Percentiles rank a stretch among this genome's conserved stretches.
Evolutionary conservation across 2,329 filamentous ascomycete species (phyloP).

Genomic region (Pseudopyrenochaeta lycopersici): DNA sequence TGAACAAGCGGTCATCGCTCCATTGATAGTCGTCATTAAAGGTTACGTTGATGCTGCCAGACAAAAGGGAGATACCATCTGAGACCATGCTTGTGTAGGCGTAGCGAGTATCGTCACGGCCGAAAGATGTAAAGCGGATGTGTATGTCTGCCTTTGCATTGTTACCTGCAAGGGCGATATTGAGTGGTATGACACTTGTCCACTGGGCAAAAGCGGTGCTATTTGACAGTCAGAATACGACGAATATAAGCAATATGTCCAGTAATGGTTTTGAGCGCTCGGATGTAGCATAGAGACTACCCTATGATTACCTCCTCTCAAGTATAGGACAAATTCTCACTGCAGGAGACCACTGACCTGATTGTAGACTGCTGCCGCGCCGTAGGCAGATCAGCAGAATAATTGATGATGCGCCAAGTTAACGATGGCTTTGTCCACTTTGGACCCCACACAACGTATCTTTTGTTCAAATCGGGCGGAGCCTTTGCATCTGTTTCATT

Average conservation of each 20-base stretch:
- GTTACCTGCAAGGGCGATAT: slow-evolving; percentile 22
- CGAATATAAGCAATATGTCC: background rate
- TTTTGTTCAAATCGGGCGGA: slow-evolving; percentile 14
- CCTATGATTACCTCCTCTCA: background rate
- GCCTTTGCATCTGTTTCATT: slow-evolving; percentile 28
- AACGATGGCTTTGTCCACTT: slow-evolving; percentile 37
- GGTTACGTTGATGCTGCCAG: slow-evolving; percentile 39
- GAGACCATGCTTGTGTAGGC: slow-evolving; percentile 37
- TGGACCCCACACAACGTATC: slow-evolving; percentile 40
- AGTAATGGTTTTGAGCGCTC: background rate
- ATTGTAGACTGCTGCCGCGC: slow-evolving; percentile 29
- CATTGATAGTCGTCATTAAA: slow-evolving; percentile 42
- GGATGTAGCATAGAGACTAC: background rate
- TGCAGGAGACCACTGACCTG: slow-evolving; percentile 23
- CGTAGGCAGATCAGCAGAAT: slow-evolving; percentile 29
- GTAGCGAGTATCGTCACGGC: slow-evolving; percentile 29
- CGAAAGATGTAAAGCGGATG: slow-evolving; percentile 32
- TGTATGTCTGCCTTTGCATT: slow-evolving; percentile 33
- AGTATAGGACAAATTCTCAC: background rate
- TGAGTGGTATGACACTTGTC: slow-evolving; percentile 30
- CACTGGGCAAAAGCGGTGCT: slow-evolving; percentile 39
- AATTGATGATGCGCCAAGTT: slow-evolving; percentile 39
- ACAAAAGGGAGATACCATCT: slow-evolving; percentile 27
- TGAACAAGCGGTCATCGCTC: slow-evolving; percentile 38
- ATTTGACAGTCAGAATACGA: background rate